A percentile compares a stretch with the other conserved stretches of the same genome.
Conservation (phyloP, 2,329 filamentous ascomycete species). For the Beauveria bassiana region DNA sequence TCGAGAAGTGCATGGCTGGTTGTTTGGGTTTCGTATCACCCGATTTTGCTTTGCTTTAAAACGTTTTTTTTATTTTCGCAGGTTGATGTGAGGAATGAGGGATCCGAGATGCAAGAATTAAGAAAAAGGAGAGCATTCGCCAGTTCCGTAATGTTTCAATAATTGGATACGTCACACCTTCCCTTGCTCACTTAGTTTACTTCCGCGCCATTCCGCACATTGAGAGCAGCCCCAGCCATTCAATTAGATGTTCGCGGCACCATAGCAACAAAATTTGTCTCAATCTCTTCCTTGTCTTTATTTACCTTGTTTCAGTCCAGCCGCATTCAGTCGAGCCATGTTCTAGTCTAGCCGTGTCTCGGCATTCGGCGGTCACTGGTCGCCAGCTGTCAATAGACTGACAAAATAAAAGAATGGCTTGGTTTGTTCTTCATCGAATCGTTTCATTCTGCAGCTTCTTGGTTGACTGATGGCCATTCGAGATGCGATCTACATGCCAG, state of each 20-base stretch:
- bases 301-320: not conserved
- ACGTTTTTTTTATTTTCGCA: not conserved
- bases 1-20: not conserved
- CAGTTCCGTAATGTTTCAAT: not conserved
- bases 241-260: not conserved
- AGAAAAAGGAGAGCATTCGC: not conserved
- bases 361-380: not conserved
- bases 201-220: not conserved
- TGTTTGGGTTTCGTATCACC: not conserved
- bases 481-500: not conserved
- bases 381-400: not conserved
- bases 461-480: not conserved
- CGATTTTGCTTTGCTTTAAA: not conserved
- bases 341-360: not conserved
- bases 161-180: not conserved
- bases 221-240: not conserved
- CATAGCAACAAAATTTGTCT: not conserved
- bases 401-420: not conserved
- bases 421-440: not conserved
- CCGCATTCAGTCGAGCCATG: not conserved
- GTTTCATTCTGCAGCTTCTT: not conserved
- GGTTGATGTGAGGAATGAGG: not conserved
- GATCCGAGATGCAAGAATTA: not conserved
- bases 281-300: not conserved
- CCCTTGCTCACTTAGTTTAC: not conserved